These are phyloP conservation scores for Neurospora sp. DNA, from an alignment of 495 filamentous ascomycete species.

Conservation along the genomic window DNA sequence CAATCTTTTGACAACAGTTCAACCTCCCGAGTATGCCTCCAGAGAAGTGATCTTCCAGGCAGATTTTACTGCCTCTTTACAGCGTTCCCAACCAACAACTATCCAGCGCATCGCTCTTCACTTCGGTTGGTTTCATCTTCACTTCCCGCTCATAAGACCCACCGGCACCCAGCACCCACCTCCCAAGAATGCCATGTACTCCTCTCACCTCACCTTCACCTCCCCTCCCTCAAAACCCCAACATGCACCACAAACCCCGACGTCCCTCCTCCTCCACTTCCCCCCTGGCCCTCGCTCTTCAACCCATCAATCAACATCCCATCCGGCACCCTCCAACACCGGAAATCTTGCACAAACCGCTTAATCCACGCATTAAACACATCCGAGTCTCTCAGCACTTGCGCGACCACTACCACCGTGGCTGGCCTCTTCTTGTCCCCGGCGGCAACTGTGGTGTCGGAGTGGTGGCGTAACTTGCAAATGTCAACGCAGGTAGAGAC, in stretches of 20 bases:
- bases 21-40: not conserved
- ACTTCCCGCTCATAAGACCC: too few species aligned
- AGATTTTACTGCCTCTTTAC: not conserved
- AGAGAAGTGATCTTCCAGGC: not conserved
- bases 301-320: conserved; percentile 40
- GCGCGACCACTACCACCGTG: conserved; percentile 47
- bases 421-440: not conserved
- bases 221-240: conserved; percentile 38
- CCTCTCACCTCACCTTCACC: too few species aligned
- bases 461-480: conserved; percentile 46
- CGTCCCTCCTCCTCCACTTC: conserved; percentile 17
- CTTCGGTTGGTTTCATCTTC: too few species aligned
- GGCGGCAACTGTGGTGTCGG: conserved; percentile 7
- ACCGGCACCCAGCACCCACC: too few species aligned
- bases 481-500: conserved; percentile 76
- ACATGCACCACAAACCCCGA: conserved; percentile 59
- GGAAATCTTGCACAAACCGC: conserved; percentile 54
- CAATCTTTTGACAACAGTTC: not conserved
- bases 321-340: conserved; percentile 69
- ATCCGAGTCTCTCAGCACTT: conserved; percentile 73
- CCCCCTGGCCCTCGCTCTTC: conserved; percentile 10
- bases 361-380: conserved; percentile 79
- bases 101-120: too few species aligned
- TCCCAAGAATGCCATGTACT: too few species aligned
- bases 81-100: not conserved